A percentile compares a stretch with the other conserved stretches of the same genome.
phyloP scores from a whole-genome alignment of 768 basidiomycete species.

The Pulveroboletus sp. region DNA sequence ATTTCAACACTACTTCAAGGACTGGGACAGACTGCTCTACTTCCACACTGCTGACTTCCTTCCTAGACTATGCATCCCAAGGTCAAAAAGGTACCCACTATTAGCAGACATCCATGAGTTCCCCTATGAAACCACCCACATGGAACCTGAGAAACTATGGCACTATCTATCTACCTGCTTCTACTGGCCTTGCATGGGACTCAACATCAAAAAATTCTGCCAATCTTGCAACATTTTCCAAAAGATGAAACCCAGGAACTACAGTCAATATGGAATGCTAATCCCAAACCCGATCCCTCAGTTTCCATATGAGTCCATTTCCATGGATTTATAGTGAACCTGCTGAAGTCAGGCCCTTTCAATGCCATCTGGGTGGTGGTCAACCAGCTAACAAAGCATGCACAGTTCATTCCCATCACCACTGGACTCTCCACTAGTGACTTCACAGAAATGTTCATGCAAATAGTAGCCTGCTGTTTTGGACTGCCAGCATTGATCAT shows the following conservation, averaged over 20 bases:
- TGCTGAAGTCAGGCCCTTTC: background rate
- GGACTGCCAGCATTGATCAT: background rate
- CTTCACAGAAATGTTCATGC: background rate
- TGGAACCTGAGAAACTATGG: background rate
- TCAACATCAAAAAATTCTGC: background rate
- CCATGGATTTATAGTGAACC: background rate
- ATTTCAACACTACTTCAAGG: background rate
- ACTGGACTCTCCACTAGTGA: background rate
- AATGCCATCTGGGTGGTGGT: too few species aligned
- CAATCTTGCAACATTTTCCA: background rate
- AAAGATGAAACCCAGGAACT: background rate
- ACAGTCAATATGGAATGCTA: background rate
- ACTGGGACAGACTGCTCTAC: background rate
- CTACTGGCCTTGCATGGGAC: background rate
- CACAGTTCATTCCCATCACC: background rate
- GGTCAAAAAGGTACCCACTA: background rate
- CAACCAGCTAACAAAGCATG: background rate
- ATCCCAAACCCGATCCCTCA: background rate
- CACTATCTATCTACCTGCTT: background rate
- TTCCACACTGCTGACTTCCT: background rate
- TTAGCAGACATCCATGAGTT: background rate
- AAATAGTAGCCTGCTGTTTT: background rate
- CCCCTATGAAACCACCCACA: background rate
- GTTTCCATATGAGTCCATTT: background rate
- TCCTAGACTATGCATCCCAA: background rate